Base-by-base conservation (phyloP, 129 eudicot genomes). In the Flaveria sonorensis region DNA sequence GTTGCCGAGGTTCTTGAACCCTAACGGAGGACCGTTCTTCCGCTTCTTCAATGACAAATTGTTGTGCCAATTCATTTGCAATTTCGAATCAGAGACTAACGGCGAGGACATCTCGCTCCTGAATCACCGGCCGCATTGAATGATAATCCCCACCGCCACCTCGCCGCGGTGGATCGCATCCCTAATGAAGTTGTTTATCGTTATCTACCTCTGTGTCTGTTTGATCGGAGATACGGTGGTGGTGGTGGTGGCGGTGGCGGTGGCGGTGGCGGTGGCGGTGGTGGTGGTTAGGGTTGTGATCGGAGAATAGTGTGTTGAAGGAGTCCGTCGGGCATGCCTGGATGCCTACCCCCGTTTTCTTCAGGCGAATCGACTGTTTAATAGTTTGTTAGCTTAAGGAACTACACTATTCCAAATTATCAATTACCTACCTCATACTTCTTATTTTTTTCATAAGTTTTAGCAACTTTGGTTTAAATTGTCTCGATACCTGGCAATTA, bases 21-120 rank as follows among this genome's bases (percentile, higher is more conserved):
- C 99, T 85, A 94, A 18, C 1, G 99, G 99, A 70, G 92, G 86
- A 48, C 87, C 88, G 75, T 70, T 70, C 84, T 87, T 93, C 42
- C 90, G 84, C 77, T 87, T 89, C 79, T 88, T 74, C 69, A 50
- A 74, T 45, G 67, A 80, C 19, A 60, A 77, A 76, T 52, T 81
- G 10, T 85, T 88, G 80, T 93, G 96, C 98, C 97, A 93, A 75
- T 71, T 87, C 98, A 93, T 91, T 82, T 86, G 90, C 88, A 86
- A 68, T 79, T 81, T 85, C 81, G 74, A 47, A 83, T 72, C 78
- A 85, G 81, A 87, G 95, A 80, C 86, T 65, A 81, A 78, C 89
- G 46, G 77, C 71, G 77, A 70, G 82, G 88, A 72, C 87, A 83
- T 73, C 79, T 82, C 85, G 82, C 81, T 66, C 71, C 80, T 47